Base-by-base conservation (phyloP, 129 eudicot species). In the Tagetes erecta region DNA sequence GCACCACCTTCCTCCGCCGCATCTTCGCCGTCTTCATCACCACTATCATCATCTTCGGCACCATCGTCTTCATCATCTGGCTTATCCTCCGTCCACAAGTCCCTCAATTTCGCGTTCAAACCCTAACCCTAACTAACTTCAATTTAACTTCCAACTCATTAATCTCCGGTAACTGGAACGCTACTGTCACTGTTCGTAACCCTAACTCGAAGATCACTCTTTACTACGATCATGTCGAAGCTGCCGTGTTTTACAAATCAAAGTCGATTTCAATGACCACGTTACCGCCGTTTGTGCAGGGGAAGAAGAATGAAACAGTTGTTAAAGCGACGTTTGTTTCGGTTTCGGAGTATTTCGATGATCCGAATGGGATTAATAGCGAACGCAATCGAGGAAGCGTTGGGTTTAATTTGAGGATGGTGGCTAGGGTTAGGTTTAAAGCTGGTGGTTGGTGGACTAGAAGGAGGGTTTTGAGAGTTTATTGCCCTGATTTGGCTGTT, bases 361-460 rank as follows among this genome's bases (percentile, higher is more conserved):
- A 57, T 40, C 2, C 68, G 56, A 80, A 74, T 40, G 83, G 66
- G 35, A 80, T 92, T 6, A 76, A 42, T 20, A 65, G 49, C 8
- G 88, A 87, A 8, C 77, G 84, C 68, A 69, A 70, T 3, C 45
- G 62, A 12, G 98, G 91, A 33, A 77, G 64, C 30, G 91, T 90
- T 1, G 47, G 49, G 1, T 90, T 90, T 53, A 78, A 76, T 63
- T 65, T 87, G 72, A 84, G 86, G 83, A 57, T 93, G 89, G 31
- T 84, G 37, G 91, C 86, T n/a, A 66, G 83, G 73, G 89, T 88
- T 57, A 62, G 82, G 83, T 93, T 90, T 36, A 86, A 79, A 77
- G 91, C 96, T 0, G 88, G 91, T 36, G 84, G 81, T 1, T 93
- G 96, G 98, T 78, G 91, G 78, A 86, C 96, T 2, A 80, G 92